Evolutionary conservation across 768 basidiomycete genomes (phyloP), one percentile per base, ranked within the genome.

Genomic region (Leucogyrophana mollusca): DNA sequence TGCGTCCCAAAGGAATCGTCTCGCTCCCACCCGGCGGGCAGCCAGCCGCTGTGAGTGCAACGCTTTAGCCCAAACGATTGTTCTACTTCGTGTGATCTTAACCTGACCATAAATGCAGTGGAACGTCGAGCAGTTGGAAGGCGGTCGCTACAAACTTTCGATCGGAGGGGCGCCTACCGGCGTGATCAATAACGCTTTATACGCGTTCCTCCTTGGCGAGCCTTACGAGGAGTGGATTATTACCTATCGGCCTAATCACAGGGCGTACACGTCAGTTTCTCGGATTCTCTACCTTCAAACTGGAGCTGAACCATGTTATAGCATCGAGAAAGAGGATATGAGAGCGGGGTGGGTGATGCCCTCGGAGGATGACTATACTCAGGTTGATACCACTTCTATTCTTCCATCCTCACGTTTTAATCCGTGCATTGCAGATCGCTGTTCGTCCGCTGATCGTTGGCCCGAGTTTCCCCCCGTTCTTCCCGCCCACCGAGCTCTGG

Each of bases 391-490:
- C 34, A 35, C 4, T 18, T 18, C n/a, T 14, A 18, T 35, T n/a
- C n/a, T 20, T 37, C 35, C n/a, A 37, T 8, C n/a, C 16, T 16
- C 35, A 16, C 35, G 7, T 22, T 18, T 18, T 14, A 13, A 39
- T 4, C 14, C 3, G 4, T 13, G 8, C 5, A 8, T 17, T 39
- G 7, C 34, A 35, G 34, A 18, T 35, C 34, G 34, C 34, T n/a
- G 37, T 39, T 20, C 37, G 37, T 22, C 37, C 37, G 13, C 37
- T 39, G 18, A 39, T 39, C 18, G 37, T 39, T 22, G 37, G 37
- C 13, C 37, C 4, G 23, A 20, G 18, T 22, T 4, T 16, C 4
- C 37, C 37, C 8, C 37, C 37, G 13, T 39, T 14, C 37, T 39
- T 39, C 18, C 37, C 37, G 8, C 4, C 37, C 8, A 39, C 37